phyloP scores from a whole-genome alignment of 2,329 filamentous ascomycete species.

The Phoma sp. region DNA sequence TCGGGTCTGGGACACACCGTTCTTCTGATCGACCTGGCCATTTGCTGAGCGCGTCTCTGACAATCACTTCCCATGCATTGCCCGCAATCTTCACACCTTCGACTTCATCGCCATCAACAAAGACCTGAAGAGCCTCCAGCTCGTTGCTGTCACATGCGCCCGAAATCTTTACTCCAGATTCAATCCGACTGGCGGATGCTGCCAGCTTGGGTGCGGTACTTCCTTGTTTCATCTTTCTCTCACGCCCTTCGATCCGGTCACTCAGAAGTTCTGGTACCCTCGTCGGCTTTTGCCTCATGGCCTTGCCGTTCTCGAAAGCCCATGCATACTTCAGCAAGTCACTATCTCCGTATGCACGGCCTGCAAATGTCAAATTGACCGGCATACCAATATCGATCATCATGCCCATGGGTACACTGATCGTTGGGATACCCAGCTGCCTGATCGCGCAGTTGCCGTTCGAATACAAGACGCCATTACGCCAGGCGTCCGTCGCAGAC shows the following conservation, averaged over 20 bases:
- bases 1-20: slow-evolving; percentile 28
- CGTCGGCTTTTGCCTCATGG: not conserved
- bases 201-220: too few species aligned
- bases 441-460: slow-evolving; percentile 61
- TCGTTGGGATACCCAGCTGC: slow-evolving; percentile 61
- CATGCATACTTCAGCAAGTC: slow-evolving; percentile 35
- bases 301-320: slow-evolving; percentile 23
- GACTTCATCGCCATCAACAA: slow-evolving; percentile 25
- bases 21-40: too few species aligned
- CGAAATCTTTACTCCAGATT: slow-evolving; percentile 6
- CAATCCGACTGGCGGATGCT: not conserved
- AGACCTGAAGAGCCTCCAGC: slow-evolving; percentile 19
- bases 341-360: slow-evolving; percentile 55
- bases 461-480: slow-evolving; percentile 60
- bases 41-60: too few species aligned
- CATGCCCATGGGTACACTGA: slow-evolving; percentile 61
- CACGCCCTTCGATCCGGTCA: too few species aligned
- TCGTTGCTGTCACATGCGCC: not conserved
- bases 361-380: slow-evolving; percentile 60
- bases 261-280: too few species aligned
- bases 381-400: slow-evolving; percentile 58
- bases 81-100: slow-evolving; percentile 7
- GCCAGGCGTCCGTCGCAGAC: slow-evolving; percentile 46
- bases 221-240: too few species aligned
- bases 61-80: slow-evolving; percentile 14